These are phyloP conservation scores for Circinella umbellata DNA, from an alignment of 371 early-diverging fungal genomes.

Conservation along the genomic window DNA sequence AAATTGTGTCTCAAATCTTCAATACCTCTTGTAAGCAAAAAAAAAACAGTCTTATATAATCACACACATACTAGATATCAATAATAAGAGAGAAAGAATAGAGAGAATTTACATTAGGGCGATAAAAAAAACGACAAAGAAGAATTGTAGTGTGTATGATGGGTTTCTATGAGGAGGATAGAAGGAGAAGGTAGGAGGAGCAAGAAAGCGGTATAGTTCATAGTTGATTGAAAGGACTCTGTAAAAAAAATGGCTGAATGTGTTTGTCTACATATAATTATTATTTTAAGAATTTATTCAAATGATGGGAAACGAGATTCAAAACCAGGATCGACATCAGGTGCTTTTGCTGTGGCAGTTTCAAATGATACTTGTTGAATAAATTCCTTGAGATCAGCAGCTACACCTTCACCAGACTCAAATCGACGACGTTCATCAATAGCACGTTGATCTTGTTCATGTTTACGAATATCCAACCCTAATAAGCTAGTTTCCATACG, in stretches of 20 bases:
- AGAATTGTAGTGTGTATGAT: not conserved
- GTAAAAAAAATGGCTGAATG: not conserved
- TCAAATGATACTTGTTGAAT: constrained; percentile 40
- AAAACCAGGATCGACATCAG: constrained; percentile 55
- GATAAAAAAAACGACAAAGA: not conserved
- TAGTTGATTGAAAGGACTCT: not conserved
- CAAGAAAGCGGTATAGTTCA: not conserved
- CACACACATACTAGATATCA: not conserved
- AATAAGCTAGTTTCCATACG: constrained; percentile 52
- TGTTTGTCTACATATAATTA: no score
- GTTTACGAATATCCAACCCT: constrained; percentile 50
- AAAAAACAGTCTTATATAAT: no score
- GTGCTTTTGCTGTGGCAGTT: constrained; percentile 45
- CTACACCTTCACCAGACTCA: constrained; percentile 47
- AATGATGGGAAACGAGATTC: constrained; percentile 53
- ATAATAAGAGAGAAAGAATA: not conserved
- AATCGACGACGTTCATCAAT: constrained; percentile 50
- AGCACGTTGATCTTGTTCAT: constrained; percentile 46
- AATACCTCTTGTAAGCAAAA: no score
- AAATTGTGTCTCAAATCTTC: no score
- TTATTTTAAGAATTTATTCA: constrained; percentile 19
- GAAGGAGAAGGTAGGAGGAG: not conserved
- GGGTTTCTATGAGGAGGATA: not conserved
- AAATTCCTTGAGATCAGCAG: constrained; percentile 46
- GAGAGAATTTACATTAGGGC: constrained; percentile 2